Conservation (phyloP, 495 filamentous ascomycete species). For the Tuber indicum region DNA sequence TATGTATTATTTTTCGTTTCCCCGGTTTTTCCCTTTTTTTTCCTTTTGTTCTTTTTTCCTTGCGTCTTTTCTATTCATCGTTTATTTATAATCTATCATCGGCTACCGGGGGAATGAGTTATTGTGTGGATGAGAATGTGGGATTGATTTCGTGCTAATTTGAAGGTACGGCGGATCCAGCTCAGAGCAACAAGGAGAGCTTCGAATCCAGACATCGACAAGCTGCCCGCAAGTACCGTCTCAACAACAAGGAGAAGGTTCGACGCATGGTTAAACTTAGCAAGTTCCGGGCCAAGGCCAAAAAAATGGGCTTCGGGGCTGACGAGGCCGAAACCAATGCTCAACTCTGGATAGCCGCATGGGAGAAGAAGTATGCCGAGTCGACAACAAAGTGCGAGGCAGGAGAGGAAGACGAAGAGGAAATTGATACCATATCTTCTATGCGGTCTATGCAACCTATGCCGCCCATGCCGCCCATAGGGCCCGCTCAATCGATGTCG, state of each 20-base stretch:
- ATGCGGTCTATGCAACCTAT: not conserved
- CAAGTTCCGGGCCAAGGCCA: conserved; percentile 35
- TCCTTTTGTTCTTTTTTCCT: conserved; percentile 27
- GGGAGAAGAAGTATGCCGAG: conserved; percentile 36
- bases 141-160: conserved; percentile 7
- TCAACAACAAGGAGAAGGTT: conserved; percentile 37
- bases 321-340: conserved; percentile 32
- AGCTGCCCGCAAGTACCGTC: conserved; percentile 35
- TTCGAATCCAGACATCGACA: conserved; percentile 35
- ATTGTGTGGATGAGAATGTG: not conserved
- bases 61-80: conserved; percentile 21
- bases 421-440: not conserved
- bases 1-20: conserved; percentile 32
- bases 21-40: conserved; percentile 24
- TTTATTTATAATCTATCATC: not conserved
- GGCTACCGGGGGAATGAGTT: not conserved
- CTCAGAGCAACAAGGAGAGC: conserved; percentile 25
- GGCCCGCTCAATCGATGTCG: not conserved
- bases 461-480: not conserved
- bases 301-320: conserved; percentile 28
- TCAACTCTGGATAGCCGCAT: conserved; percentile 33
- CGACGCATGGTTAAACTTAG: conserved; percentile 35
- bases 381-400: conserved; percentile 27
- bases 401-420: conserved; percentile 23
- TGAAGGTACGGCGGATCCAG: conserved; percentile 5